Evolutionary conservation across 73 alveolate genomes (phyloP).

Genomic region (Tetrahymena borealis): DNA sequence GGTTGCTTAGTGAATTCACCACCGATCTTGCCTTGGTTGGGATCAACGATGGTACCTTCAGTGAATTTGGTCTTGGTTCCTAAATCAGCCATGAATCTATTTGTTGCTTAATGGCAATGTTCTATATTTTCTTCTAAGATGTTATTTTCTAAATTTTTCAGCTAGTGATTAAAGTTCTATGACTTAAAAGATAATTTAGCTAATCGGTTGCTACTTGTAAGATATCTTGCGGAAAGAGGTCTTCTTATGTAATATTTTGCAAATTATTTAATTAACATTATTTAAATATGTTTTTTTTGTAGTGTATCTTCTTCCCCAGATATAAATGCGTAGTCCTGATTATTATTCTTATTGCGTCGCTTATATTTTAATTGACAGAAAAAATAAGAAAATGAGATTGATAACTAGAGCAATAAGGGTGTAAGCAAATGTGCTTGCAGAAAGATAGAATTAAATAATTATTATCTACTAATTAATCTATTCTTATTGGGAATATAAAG

Average conservation of each 20-base stretch:
- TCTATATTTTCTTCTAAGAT: not conserved
- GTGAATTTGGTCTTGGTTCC: not conserved
- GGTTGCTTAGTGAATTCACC: constrained; percentile 2
- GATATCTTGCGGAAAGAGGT: not conserved
- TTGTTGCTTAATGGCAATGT: not conserved
- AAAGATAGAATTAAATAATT: not conserved
- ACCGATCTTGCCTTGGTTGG: constrained; percentile 3
- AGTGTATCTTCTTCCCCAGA: constrained; percentile 2
- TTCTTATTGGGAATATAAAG: not conserved
- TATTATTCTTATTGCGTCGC: not conserved
- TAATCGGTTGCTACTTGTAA: not conserved
- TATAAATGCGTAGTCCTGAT: not conserved
- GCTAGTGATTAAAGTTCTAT: not conserved
- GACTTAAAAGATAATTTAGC: not conserved
- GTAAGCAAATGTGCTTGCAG: not conserved
- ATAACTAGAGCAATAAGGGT: not conserved
- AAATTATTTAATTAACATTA: not conserved
- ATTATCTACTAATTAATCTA: not conserved
- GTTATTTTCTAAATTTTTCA: not conserved
- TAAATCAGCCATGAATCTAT: not conserved
- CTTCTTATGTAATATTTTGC: not conserved
- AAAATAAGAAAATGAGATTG: not conserved
- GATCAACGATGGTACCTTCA: not conserved
- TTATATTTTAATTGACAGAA: not conserved
- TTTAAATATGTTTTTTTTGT: not conserved